Evolutionary conservation across 768 basidiomycete genomes (phyloP), one percentile per base, ranked within the genome.

Genomic region (Hygrocybe punicea): DNA sequence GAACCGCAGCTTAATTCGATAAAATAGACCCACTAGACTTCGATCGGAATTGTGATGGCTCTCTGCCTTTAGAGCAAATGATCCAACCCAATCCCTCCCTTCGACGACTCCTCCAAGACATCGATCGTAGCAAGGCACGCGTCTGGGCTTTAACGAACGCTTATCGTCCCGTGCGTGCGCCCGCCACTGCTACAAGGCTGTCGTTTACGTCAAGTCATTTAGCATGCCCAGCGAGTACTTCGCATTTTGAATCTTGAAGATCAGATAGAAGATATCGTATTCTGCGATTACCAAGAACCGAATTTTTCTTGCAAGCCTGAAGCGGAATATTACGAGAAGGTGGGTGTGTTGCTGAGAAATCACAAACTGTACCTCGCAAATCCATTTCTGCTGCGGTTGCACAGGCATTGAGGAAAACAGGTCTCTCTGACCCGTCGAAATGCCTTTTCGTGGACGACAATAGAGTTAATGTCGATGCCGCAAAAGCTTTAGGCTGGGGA

Each of bases 61-160:
- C 89, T 19, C 77, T 94, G 11, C 92, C 92, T 6, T 76, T 94
- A 6, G 92, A 94, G 65, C 78, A 85, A 2, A 85, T 89, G 75
- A 84, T 94, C 60, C 76, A 78, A 24, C 87, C 85, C 29, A 75
- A 87, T 65, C 82, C 85, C 6, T 64, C 60, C 7, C 67, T 88
- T 9, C 83, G 84, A 19, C 80, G 84, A 63, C 78, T 94, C 6
- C 78, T 94, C 51, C 73, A 87, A 67, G 89, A 93, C 65, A 84
- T 94, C 29, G 89, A 94, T 65, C 82, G 85, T 47, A 78, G 76
- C 25, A 92, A 89, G 68, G 82, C 78, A 8, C 81, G 84, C n/a
- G 84, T 93, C 4, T 93, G 91, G 91, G 90, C 82, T 2, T 71
- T 93, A 42, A 94, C 92, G 3, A 94, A 94, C 65, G 92, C 92